Conservation (phyloP, 1,139 yeast species). For the Pichia sp. region DNA sequence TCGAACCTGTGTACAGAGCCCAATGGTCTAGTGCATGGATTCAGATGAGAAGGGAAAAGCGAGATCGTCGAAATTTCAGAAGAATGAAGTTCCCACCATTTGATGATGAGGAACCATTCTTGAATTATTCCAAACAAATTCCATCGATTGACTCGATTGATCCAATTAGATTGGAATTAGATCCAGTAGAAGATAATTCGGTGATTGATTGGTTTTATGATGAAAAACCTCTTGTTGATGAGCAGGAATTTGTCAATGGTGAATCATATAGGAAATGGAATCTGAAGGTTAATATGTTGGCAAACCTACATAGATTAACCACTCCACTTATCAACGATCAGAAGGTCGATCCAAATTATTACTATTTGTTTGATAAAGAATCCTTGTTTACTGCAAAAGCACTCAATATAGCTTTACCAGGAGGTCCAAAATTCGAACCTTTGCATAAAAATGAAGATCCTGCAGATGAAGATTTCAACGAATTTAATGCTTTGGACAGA, state of each 20-base stretch:
- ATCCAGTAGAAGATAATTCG: constrained; percentile 49
- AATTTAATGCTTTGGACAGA: constrained; percentile 82
- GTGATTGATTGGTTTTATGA: constrained; percentile 78
- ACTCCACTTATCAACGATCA: constrained; percentile 56
- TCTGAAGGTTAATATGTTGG: constrained; percentile 52
- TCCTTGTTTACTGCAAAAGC: constrained; percentile 89
- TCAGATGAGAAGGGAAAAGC: constrained; percentile 87
- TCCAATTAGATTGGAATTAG: constrained; percentile 56
- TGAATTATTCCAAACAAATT: constrained; percentile 72
- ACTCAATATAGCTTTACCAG: constrained; percentile 77
- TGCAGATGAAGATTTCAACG: constrained; percentile 72
- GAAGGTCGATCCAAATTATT: constrained; percentile 45
- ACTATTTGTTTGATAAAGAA: constrained; percentile 64
- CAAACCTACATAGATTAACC: constrained; percentile 57
- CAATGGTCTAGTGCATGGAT: constrained; percentile 96
- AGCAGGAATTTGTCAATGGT: constrained; percentile 52
- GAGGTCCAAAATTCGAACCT: constrained; percentile 96
- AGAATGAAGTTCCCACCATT: constrained; percentile 92
- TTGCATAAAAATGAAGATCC: constrained; percentile 61
- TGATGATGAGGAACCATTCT: constrained; percentile 95
- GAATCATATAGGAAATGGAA: constrained; percentile 72
- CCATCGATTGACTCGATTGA: constrained; percentile 67
- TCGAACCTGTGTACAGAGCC: constrained; percentile 84
- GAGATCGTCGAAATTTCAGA: constrained; percentile 83
- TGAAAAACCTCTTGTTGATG: constrained; percentile 56